Base-by-base conservation (phyloP, 768 basidiomycete genomes). In the Hericium rajendrae region DNA sequence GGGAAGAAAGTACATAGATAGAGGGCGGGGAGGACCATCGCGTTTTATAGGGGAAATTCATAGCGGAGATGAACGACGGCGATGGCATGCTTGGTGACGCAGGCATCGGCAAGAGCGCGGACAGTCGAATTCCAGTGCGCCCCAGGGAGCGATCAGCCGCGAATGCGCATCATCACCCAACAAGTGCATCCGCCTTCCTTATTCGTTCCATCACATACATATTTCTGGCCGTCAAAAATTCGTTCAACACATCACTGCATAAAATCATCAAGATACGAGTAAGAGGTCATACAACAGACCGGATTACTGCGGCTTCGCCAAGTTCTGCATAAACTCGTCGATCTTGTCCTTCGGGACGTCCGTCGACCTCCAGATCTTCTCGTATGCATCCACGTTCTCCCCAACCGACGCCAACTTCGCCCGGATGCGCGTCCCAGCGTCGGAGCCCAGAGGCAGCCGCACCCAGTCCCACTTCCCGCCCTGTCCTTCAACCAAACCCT, bases 321-420 rank as follows among this genome's bases (percentile, higher is more conserved):
- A 20, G 16, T 20, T 46, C n/a, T n/a, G n/a, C 43, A 46, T 51
- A 8, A 53, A 57, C 26, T 41, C 39, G 51, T 60, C 46, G 22
- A 66, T 13, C 46, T 57, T 46, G 26, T 61, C 62, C 40, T 59
- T 56, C 38, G 59, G 60, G 54, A 64, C 57, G 37, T 69, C 62
- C n/a, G 68, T 69, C 11, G 64, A 64, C 37, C 54, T 63, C 66
- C 64, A 68, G 20, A 66, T 60, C 2, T 62, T 53, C 56, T 66
- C 60, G 28, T 56, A 60, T 10, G 61, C 64, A 11, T 65, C 59
- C 15, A 66, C 53, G 40, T 63, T 69, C 57, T 63, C 66, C 11
- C 46, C 6, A 2, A 66, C 22, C n/a, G 54, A 16, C 18, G 59
- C 58, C 15, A 66, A 15, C 60, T 65, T 66, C 13, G 55, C 56